Percentiles rank a stretch among this genome's conserved stretches.
These are phyloP conservation scores for Nepenthes mirabilis DNA, from an alignment of 148 eudicot species.

Conservation along the genomic window DNA sequence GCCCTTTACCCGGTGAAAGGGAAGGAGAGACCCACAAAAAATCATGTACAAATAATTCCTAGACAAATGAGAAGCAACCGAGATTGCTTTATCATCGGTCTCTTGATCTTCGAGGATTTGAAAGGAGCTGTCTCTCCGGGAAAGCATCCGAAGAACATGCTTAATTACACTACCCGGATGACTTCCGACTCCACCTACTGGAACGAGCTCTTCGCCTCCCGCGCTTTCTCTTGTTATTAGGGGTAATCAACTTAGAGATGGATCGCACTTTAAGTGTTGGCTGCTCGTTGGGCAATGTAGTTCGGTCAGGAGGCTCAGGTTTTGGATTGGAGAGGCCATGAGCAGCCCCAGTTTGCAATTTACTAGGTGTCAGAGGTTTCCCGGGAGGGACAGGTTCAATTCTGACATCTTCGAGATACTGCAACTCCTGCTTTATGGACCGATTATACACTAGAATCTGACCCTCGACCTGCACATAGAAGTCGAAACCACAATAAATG, in stretches of 20 bases:
- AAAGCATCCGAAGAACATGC: too few species aligned
- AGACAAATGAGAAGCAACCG: too few species aligned
- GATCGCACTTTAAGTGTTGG: conserved; percentile 25
- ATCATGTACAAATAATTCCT: too few species aligned
- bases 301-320: conserved; percentile 12
- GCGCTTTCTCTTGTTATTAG: conserved; percentile 10
- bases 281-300: conserved; percentile 15
- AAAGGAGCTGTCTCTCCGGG: too few species aligned
- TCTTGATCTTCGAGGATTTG: too few species aligned
- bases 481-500: conserved; percentile 2
- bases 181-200: conserved; percentile 3
- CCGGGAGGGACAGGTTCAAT: conserved; percentile 7
- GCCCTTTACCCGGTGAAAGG: too few species aligned
- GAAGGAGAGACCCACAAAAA: too few species aligned
- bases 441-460: conserved; percentile 24
- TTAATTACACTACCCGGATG: conserved; percentile 7
- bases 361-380: conserved; percentile 11
- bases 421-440: conserved; percentile 14
- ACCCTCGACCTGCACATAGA: conserved; percentile 27
- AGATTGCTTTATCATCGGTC: too few species aligned
- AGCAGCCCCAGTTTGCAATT: conserved; percentile 11
- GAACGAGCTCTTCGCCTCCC: conserved; percentile 7
- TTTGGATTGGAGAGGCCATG: conserved; percentile 11
- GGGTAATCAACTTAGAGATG: conserved; percentile 1
- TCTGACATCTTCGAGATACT: conserved; percentile 16